Evolutionary conservation across 805 yeast genomes (phyloP).

Genomic region (Wickerhamiella domercqiae): DNA sequence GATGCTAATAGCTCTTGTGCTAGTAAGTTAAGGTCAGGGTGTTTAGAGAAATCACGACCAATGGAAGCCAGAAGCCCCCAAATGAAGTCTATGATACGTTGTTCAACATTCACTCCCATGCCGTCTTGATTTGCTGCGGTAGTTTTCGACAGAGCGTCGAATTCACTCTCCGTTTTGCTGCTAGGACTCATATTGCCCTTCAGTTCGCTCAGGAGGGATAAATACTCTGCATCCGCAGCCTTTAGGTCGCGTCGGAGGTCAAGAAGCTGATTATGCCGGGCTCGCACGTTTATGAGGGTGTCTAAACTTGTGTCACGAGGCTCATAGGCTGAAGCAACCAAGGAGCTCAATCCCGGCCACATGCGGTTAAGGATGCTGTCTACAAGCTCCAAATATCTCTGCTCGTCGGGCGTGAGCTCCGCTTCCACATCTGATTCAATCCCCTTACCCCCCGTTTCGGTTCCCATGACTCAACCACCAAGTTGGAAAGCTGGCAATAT

Average conservation of each 20-base stretch:
- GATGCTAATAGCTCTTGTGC: constrained; percentile 10
- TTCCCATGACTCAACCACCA: no score
- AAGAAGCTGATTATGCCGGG: constrained; percentile 3
- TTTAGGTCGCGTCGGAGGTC: constrained; percentile 1
- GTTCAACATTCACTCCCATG: neutral
- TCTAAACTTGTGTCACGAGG: constrained; percentile 6
- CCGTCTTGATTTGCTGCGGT: neutral
- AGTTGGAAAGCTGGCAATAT: no score
- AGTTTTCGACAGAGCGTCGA: neutral
- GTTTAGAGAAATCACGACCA: constrained; percentile 7
- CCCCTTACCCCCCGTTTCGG: no score
- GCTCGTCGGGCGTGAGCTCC: constrained; percentile 4
- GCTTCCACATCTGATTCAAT: no score
- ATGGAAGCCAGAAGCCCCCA: constrained; percentile 8
- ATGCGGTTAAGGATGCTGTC: constrained; percentile 1
- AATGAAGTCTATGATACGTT: constrained; percentile 11
- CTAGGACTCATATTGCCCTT: neutral
- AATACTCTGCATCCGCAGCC: constrained; percentile 7
- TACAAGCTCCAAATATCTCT: constrained; percentile 11
- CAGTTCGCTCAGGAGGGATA: constrained; percentile 1
- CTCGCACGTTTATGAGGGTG: constrained; percentile 4
- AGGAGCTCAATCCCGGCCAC: constrained; percentile 5
- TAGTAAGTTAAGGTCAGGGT: constrained; percentile 7
- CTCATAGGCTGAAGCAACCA: constrained; percentile 6
- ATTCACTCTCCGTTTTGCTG: neutral